Evolutionary conservation across 176 grass and related monocot species (phyloP).

Genomic region (Tillandsia leiboldiana): DNA sequence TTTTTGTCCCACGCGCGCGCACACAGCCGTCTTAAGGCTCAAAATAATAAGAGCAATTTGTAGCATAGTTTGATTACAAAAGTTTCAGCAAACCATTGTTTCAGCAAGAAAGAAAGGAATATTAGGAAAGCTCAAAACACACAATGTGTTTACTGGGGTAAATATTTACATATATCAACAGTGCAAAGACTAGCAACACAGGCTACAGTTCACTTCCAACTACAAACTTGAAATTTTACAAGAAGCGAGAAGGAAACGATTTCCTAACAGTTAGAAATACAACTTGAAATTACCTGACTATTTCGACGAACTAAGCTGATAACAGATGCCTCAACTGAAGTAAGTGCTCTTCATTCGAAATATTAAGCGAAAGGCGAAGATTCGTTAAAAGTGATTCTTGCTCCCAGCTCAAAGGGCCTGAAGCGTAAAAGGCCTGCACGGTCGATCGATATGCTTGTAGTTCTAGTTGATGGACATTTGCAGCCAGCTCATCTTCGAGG

Average conservation of each 20-base stretch:
- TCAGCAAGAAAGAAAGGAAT: background rate
- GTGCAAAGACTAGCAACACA: background rate
- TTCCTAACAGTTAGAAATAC: background rate
- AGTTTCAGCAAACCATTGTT: background rate
- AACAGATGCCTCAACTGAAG: slow-evolving; percentile 51
- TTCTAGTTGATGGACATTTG: slow-evolving; percentile 47
- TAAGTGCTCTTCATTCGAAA: slow-evolving; percentile 68
- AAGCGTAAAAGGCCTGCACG: slow-evolving; percentile 49
- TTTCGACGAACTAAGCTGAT: slow-evolving; percentile 25
- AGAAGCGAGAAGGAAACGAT: background rate
- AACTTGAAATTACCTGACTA: background rate
- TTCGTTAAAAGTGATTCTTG: slow-evolving; percentile 75
- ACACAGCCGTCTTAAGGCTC: no score
- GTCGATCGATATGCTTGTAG: slow-evolving; percentile 59
- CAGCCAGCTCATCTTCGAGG: slow-evolving; percentile 7
- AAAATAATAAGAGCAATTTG: background rate
- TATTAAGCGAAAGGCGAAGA: slow-evolving; percentile 64
- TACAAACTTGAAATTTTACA: background rate
- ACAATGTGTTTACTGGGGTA: slow-evolving; percentile 1
- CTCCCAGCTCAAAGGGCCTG: slow-evolving; percentile 64
- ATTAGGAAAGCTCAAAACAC: background rate
- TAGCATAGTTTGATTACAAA: background rate
- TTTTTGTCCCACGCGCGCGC: no score
- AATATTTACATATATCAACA: slow-evolving; percentile 14
- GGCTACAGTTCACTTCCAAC: background rate